Percentiles rank a stretch among this genome's conserved stretches.
phyloP scores from a whole-genome alignment of 73 alveolate species.

The Tetrahymena thermophila region DNA sequence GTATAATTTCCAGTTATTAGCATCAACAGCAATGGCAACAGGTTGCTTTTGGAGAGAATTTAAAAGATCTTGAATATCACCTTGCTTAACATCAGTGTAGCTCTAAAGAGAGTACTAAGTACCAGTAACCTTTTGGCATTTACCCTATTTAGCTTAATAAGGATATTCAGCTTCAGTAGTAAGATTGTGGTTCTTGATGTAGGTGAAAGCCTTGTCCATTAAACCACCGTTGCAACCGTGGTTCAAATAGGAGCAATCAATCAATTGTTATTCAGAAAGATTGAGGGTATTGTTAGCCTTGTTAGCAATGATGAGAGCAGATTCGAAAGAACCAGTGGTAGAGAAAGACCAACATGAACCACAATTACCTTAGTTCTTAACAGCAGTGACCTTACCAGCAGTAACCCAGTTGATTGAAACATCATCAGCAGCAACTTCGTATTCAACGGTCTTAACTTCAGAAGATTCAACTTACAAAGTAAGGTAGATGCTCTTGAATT shows the following conservation, averaged over 20 bases:
- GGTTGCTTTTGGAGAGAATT: conserved; percentile 9
- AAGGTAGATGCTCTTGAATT: conserved; percentile 11
- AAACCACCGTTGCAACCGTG: conserved; percentile 72
- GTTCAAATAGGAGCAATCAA: conserved; percentile 13
- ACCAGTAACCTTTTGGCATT: conserved; percentile 28
- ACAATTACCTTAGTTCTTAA: conserved; percentile 47
- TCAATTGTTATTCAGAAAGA: conserved; percentile 30
- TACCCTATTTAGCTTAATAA: conserved; percentile 50
- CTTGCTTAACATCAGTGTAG: neutral
- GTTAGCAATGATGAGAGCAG: neutral
- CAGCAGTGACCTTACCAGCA: conserved; percentile 35
- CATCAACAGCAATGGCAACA: conserved; percentile 50
- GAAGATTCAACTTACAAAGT: conserved; percentile 6
- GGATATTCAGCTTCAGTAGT: conserved; percentile 54
- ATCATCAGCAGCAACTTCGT: neutral
- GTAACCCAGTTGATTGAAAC: neutral
- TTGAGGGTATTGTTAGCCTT: conserved; percentile 25
- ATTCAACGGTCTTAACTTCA: neutral
- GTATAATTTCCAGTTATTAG: conserved; percentile 45
- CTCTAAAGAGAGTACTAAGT: conserved; percentile 9
- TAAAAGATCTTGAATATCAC: neutral
- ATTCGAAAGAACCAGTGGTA: conserved; percentile 55
- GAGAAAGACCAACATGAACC: conserved; percentile 60
- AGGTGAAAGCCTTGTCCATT: conserved; percentile 47
- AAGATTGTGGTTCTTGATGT: conserved; percentile 46